phyloP scores from a whole-genome alignment of 345 rosid species.

The Clausena lansium region DNA sequence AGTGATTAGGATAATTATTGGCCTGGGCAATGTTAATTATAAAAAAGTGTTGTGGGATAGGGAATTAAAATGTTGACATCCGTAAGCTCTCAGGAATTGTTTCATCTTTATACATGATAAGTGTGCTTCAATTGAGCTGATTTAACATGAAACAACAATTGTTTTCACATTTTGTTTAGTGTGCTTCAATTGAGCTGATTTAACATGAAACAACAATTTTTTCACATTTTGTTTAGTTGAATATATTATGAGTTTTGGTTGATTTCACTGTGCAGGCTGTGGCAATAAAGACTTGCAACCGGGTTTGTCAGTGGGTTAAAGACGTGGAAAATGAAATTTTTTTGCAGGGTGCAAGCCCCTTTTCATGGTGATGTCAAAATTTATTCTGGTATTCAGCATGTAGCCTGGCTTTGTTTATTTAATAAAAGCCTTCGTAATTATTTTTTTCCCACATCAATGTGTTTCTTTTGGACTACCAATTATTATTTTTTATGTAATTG shows the following conservation, averaged over 20 bases:
- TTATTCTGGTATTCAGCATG: conserved; percentile 24
- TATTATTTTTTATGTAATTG: background rate
- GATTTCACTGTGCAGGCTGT: conserved; percentile 47
- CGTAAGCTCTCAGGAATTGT: background rate
- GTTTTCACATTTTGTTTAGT: background rate
- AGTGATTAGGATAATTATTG: background rate
- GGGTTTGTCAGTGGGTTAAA: conserved; percentile 92
- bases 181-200: background rate
- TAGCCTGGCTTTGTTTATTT: conserved; percentile 30
- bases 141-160: background rate
- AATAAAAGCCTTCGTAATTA: conserved; percentile 14
- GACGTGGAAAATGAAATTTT: conserved; percentile 94
- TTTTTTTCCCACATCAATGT: background rate
- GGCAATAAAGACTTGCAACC: conserved; percentile 92
- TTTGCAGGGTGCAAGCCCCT: conserved; percentile 95
- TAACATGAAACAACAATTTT: background rate
- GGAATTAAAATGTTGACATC: background rate
- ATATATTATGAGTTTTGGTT: background rate
- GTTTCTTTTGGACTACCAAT: background rate
- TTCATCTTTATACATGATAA: background rate
- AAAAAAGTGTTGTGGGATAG: background rate
- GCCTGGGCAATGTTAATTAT: background rate
- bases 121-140: background rate
- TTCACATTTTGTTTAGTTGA: background rate
- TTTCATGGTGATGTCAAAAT: conserved; percentile 70